phyloP scores from a whole-genome alignment of 2,329 filamentous ascomycete species.

The Cladophialophora bantiana region DNA sequence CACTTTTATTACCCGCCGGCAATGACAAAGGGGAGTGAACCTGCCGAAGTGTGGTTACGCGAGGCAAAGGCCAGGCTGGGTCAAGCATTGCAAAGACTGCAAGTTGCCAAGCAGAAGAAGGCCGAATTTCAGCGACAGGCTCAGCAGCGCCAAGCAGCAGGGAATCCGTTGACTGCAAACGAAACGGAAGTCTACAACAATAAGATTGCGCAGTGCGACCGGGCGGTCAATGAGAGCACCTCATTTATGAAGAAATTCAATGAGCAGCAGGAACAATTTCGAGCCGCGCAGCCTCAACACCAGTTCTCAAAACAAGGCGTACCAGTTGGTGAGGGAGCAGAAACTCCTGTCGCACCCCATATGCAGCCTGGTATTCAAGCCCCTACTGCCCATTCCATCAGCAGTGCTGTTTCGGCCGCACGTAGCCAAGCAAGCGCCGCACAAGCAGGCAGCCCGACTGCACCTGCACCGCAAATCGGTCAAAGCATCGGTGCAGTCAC shows the following conservation, averaged over 20 bases:
- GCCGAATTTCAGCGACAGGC: conserved; percentile 51
- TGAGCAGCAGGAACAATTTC: conserved; percentile 56
- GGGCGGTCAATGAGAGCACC: conserved; percentile 48
- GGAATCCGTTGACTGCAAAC: conserved; percentile 49
- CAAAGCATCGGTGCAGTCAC: conserved; percentile 35
- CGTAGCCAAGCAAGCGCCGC: conserved; percentile 41
- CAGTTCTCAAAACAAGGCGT: conserved; percentile 38
- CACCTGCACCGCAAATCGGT: conserved; percentile 40
- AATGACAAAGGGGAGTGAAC: conserved; percentile 49
- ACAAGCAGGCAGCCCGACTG: conserved; percentile 45
- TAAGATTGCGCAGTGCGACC: conserved; percentile 40
- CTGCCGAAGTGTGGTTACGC: conserved; percentile 54
- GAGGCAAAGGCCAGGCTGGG: conserved; percentile 57
- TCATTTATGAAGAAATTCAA: conserved; percentile 57
- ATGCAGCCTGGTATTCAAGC: conserved; percentile 37
- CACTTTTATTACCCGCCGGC: conserved; percentile 55
- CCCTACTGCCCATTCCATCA: conserved; percentile 54
- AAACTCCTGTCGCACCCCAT: conserved; percentile 26
- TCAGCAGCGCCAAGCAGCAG: conserved; percentile 48
- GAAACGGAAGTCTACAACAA: conserved; percentile 52
- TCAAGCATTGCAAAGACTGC: conserved; percentile 57
- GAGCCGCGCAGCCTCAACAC: conserved; percentile 42
- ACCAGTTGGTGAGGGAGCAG: conserved; percentile 28
- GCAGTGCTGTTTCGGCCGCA: conserved; percentile 51
- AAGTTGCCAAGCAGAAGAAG: conserved; percentile 54